These are phyloP conservation scores for Coniochaeta ligniaria DNA, from an alignment of 2,329 filamentous ascomycete species.

Conservation along the genomic window DNA sequence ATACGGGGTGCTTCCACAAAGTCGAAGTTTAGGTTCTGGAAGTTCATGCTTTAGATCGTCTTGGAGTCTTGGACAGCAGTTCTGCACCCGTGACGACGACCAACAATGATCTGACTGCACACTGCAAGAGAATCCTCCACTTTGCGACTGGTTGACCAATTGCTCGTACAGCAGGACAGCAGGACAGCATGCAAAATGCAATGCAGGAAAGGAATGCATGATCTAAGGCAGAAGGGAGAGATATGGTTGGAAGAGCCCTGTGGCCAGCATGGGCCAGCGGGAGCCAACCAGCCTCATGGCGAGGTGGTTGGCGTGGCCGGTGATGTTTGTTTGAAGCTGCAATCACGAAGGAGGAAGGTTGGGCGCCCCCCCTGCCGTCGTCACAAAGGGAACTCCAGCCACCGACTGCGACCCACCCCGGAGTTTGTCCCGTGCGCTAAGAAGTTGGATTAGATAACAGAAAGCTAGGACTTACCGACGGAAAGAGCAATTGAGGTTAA, in stretches of 20 bases:
- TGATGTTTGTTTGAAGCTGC: neutral
- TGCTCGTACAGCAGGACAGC: conserved; percentile 15
- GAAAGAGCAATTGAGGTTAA: neutral
- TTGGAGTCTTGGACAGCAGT: neutral
- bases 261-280: neutral
- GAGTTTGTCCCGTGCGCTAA: neutral
- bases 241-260: conserved; percentile 21
- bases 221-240: conserved; percentile 17
- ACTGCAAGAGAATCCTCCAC: conserved; percentile 20
- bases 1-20: conserved; percentile 29
- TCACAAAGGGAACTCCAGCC: neutral
- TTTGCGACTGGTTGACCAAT: conserved; percentile 23
- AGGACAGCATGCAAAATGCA: conserved; percentile 15
- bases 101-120: neutral
- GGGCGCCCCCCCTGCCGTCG: neutral
- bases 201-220: conserved; percentile 22
- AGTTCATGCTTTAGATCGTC: conserved; percentile 25
- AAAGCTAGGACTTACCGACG: neutral
- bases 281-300: neutral
- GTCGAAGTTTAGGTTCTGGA: conserved; percentile 26
- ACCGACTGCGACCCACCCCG: neutral
- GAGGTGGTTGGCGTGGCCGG: conserved; percentile 1
- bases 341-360: neutral
- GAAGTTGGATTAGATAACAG: neutral
- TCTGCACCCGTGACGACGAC: conserved; percentile 3